Evolutionary conservation across 495 filamentous ascomycete species (phyloP), one percentile per base, ranked within the genome.

Genomic region (Xylaria intraflava): DNA sequence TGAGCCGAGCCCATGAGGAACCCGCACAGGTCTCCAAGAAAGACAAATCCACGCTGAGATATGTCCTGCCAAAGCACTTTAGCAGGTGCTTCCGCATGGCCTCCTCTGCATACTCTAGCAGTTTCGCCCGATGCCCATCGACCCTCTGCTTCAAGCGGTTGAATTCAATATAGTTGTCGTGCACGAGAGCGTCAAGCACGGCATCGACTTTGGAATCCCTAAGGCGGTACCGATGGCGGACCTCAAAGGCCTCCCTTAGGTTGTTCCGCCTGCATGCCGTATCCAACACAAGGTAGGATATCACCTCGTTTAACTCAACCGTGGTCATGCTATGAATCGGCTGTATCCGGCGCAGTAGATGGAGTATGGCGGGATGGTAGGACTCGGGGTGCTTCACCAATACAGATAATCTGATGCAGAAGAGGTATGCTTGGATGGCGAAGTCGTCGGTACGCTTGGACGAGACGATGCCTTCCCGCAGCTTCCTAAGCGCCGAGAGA

Each of bases 391-490:
- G 83, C 49, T 82, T 82, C 50, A 84, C 78, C 19, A 91, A 79
- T 40, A 98, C 88, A 4, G 88, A 82, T 16, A 89, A 73, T 44
- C 89, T 86, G 59, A 92, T 86, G 65, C 86, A 86, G 77, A 96
- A 94, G 46, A 85, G 73, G 61, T 88, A 83, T 24, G 83, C 85
- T 49, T 84, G 82, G 31, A 82, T 75, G 14, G 84, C 79, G 66
- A 89, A 89, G 45, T 75, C 72, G 51, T 91, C 88, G 42, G 68
- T 63, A 26, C 89, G 84, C 31, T 78, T 72, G 17, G 83, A 82
- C 30, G 89, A 85, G 0, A 92, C 82, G 46, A 96, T 81, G 39
- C 83, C 89, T 73, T 98, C 93, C 39, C 93, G 83, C 35, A 98
- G 79, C 67, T 96, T 97, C 50, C 93, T 84, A 69, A 97, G 87